A percentile compares a stretch with the other conserved stretches of the same genome.
Evolutionary conservation across 2,329 filamentous ascomycete species (phyloP).

Genomic region (Fusarium scirpi): DNA sequence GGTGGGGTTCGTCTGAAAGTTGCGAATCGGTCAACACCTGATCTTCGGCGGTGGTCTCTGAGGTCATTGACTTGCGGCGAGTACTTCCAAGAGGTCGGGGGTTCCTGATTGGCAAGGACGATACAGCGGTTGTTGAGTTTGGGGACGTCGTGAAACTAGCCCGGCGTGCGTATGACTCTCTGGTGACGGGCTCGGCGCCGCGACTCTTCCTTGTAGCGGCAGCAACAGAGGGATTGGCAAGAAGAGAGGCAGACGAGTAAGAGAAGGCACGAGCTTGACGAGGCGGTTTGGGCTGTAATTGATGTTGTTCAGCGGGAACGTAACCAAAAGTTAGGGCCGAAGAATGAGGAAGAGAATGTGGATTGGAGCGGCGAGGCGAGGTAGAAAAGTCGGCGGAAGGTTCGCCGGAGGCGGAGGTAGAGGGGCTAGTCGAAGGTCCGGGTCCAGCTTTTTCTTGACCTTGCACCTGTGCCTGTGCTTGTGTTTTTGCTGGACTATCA

Average conservation of each 20-base stretch:
- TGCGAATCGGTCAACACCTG: constrained; percentile 54
- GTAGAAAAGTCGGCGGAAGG: constrained; percentile 47
- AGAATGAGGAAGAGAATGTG: constrained; percentile 31
- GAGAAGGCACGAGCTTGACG: constrained; percentile 41
- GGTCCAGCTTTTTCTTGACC: constrained; percentile 1
- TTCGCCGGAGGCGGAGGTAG: constrained; percentile 45
- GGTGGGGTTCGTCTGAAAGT: constrained; percentile 61
- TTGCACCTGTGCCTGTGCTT: constrained; percentile 19
- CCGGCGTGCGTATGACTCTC: constrained; percentile 67
- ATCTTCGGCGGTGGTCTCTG: constrained; percentile 57
- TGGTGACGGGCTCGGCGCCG: constrained; percentile 70
- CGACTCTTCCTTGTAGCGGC: constrained; percentile 65
- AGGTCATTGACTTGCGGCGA: constrained; percentile 58
- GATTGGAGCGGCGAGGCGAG: constrained; percentile 37
- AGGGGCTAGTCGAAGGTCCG: constrained; percentile 42
- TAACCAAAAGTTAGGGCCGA: constrained; percentile 31
- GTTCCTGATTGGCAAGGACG: constrained; percentile 50
- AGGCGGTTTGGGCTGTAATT: constrained; percentile 24
- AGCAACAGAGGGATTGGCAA: constrained; percentile 60
- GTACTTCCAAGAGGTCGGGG: constrained; percentile 57
- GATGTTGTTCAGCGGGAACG: constrained; percentile 17
- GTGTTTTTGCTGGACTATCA: constrained; percentile 34
- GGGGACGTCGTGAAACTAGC: constrained; percentile 71
- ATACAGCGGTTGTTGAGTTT: constrained; percentile 53
- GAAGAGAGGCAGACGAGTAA: constrained; percentile 50